Conservation (phyloP, 2,329 filamentous ascomycete genomes). For the Daldinia sp. region DNA sequence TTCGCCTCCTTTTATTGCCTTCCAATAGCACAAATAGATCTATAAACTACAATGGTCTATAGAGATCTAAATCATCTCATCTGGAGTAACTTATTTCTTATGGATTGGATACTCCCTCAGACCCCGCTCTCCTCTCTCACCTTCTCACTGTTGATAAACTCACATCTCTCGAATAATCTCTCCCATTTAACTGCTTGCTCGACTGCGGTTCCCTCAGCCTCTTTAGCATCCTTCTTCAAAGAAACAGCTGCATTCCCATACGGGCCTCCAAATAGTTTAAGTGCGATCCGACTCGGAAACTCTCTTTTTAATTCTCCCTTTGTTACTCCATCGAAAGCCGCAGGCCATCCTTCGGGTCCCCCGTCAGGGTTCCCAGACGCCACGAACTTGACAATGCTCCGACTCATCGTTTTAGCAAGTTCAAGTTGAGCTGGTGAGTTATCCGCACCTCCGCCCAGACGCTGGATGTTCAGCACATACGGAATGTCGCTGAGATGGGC, state of each 20-base stretch:
- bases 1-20: background rate
- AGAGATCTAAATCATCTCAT: background rate
- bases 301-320: constrained; percentile 23
- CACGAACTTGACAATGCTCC: constrained; percentile 30
- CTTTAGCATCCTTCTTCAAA: background rate
- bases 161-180: constrained; percentile 45
- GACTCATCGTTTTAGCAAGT: constrained; percentile 26
- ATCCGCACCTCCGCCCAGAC: constrained; percentile 44
- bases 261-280: background rate
- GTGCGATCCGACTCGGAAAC: background rate
- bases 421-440: constrained; percentile 42
- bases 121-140: constrained; percentile 24
- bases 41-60: background rate
- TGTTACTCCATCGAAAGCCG: constrained; percentile 28
- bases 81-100: background rate
- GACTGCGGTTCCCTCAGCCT: background rate
- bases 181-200: constrained; percentile 41
- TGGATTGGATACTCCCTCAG: background rate
- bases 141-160: constrained; percentile 43
- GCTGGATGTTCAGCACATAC: constrained; percentile 48
- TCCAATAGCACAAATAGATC: background rate
- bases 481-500: constrained; percentile 53
- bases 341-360: constrained; percentile 21
- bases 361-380: constrained; percentile 18
- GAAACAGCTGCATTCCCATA: background rate